phyloP scores from a whole-genome alignment of 148 eudicot genomes.

The Agrostemma githago region DNA sequence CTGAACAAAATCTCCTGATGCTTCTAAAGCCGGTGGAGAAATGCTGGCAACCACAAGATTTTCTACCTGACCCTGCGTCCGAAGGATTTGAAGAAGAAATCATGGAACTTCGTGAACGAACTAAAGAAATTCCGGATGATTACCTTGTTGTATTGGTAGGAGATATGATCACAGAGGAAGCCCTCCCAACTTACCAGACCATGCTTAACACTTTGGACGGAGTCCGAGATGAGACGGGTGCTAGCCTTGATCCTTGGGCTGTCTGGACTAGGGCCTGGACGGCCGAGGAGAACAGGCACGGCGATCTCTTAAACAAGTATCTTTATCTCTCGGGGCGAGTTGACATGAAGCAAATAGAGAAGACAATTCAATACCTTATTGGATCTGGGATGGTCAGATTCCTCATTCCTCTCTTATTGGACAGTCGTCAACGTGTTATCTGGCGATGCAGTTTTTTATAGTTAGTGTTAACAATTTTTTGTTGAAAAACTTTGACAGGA shows the following conservation, averaged over 20 bases:
- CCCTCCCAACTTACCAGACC: constrained; percentile 63
- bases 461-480: neutral
- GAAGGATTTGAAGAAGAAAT: constrained; percentile 45
- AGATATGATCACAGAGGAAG: constrained; percentile 68
- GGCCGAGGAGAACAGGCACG: constrained; percentile 64
- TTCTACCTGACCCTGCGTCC: constrained; percentile 49
- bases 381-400: constrained; percentile 58
- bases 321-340: constrained; percentile 55
- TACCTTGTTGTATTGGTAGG: constrained; percentile 54
- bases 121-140: constrained; percentile 54
- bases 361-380: constrained; percentile 50
- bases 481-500: constrained; percentile 25
- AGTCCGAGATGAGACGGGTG: constrained; percentile 56
- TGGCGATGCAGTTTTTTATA: neutral
- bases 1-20: constrained; percentile 33
- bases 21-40: constrained; percentile 55
- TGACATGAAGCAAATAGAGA: constrained; percentile 51
- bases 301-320: constrained; percentile 53
- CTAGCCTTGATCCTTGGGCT: constrained; percentile 51
- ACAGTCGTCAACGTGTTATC: neutral
- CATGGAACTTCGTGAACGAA: constrained; percentile 41
- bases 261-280: constrained; percentile 61
- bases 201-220: constrained; percentile 55
- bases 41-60: constrained; percentile 68
- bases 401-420: neutral